Evolutionary conservation across 805 yeast genomes (phyloP).

Genomic region (Yarrowia osloensis): DNA sequence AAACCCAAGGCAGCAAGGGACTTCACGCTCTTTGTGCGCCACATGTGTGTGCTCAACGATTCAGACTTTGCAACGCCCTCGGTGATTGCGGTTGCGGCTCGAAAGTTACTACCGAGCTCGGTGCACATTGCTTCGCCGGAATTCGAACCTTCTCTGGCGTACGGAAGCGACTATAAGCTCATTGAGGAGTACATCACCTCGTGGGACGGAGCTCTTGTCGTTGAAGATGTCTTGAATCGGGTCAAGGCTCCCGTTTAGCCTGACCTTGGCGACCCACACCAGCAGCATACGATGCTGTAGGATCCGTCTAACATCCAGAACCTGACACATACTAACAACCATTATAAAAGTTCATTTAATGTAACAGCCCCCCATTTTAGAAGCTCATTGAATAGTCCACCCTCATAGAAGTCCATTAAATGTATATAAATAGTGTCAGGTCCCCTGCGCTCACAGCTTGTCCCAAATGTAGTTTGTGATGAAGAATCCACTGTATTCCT

Average conservation of each 20-base stretch:
- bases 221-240: constrained; percentile 54
- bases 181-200: constrained; percentile 47
- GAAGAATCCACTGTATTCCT: constrained; percentile 64
- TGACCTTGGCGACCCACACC: background rate
- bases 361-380: too few relatives aligned
- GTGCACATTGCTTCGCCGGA: constrained; percentile 46
- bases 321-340: constrained; percentile 12
- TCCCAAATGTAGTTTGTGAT: constrained; percentile 82
- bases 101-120: constrained; percentile 52
- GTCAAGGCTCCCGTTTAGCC: constrained; percentile 56
- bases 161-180: constrained; percentile 56
- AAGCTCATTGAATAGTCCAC: too few relatives aligned
- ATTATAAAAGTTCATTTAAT: too few relatives aligned
- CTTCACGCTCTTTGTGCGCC: constrained; percentile 45
- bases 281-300: background rate
- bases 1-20: constrained; percentile 52
- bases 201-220: constrained; percentile 52
- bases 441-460: constrained; percentile 11
- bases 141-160: constrained; percentile 55
- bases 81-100: constrained; percentile 53
- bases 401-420: background rate
- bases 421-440: constrained; percentile 7
- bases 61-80: constrained; percentile 54
- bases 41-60: constrained; percentile 49
- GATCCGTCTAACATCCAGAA: too few relatives aligned